These are phyloP conservation scores for Euphorbia peplus DNA, from an alignment of 345 rosid genomes.

Conservation along the genomic window DNA sequence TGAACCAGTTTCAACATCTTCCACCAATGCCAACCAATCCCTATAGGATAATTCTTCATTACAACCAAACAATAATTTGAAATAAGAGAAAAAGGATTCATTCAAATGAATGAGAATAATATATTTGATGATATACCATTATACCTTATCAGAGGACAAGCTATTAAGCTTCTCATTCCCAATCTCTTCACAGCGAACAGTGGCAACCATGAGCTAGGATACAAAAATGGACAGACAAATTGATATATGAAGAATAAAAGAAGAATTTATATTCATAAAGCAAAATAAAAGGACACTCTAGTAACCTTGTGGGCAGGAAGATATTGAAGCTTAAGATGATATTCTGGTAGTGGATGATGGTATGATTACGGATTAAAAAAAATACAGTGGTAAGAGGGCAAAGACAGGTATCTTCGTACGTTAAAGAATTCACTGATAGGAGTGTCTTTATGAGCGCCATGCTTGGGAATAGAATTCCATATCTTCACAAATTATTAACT, in stretches of 20 bases:
- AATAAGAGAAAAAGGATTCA: background rate
- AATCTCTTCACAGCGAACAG: constrained; percentile 41
- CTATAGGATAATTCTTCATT: constrained; percentile 10
- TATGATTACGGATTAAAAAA: background rate
- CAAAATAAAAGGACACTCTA: background rate
- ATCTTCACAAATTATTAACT: constrained; percentile 23
- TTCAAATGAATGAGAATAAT: background rate
- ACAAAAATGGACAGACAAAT: constrained; percentile 4
- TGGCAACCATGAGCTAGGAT: constrained; percentile 38
- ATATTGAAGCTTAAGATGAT: background rate
- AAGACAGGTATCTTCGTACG: constrained; percentile 10
- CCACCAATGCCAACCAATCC: constrained; percentile 31
- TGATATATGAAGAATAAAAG: constrained; percentile 3
- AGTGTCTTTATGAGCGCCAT: constrained; percentile 19
- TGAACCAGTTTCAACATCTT: constrained; percentile 33
- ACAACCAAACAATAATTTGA: background rate
- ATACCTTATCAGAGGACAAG: constrained; percentile 30
- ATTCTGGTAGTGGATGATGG: background rate
- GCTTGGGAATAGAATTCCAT: constrained; percentile 32
- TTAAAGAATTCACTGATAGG: constrained; percentile 34
- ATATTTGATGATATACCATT: constrained; percentile 2
- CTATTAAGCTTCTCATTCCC: constrained; percentile 24
- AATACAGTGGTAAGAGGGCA: background rate
- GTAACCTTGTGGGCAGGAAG: constrained; percentile 38
- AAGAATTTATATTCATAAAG: background rate